Base-by-base conservation (phyloP, 371 early-diverging fungal genomes). In the Batkoa obscura region DNA sequence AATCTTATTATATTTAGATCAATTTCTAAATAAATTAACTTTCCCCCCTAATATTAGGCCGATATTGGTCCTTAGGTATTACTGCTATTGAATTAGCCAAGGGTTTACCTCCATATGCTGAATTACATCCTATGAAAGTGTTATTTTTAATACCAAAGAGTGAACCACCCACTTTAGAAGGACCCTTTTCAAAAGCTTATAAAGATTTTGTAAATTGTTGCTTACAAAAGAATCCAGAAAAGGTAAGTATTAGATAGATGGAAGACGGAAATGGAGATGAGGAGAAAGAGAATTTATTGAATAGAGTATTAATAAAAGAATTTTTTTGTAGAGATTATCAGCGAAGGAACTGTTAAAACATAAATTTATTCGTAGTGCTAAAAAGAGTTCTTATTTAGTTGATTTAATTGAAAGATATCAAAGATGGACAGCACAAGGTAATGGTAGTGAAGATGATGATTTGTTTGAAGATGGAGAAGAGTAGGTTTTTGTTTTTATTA, bases 21-120 rank as follows among this genome's bases (percentile, higher is more conserved):
- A 23, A 23, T 23, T 23, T 23, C 23, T 0, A 23, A 23, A 23
- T 23, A 23, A 0, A 23, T 23, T 23, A 23, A 23, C 23, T 23
- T 23, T 23, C 23, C 23, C 23, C 23, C 23, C 23, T 23, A 23
- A 23, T 23, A 23, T 23, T 23, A 54, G 67, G 95, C 94, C 0
- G 99, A 99, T 72, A 92, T 97, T 99, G 99, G 99, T 88, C 90
- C 43, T 69, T 98, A 35, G 99, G 98, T 9, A 95, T 99, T 58
- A 94, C 97, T 1, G 91, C 98, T 0, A 92, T 96, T 37, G 98
- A 99, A 68, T 70, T 99, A 46, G 91, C 94, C 39, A 85, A 82
- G 55, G 91, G 94, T 0, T 78, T 81, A 59, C 91, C 95, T 23
- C 99, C 99, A 12, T 88, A 88, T 61, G 79, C 90, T 1, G 86